A percentile compares a stretch with the other conserved stretches of the same genome.
phyloP scores from a whole-genome alignment of 495 filamentous ascomycete genomes.

The Poronia punctata region DNA sequence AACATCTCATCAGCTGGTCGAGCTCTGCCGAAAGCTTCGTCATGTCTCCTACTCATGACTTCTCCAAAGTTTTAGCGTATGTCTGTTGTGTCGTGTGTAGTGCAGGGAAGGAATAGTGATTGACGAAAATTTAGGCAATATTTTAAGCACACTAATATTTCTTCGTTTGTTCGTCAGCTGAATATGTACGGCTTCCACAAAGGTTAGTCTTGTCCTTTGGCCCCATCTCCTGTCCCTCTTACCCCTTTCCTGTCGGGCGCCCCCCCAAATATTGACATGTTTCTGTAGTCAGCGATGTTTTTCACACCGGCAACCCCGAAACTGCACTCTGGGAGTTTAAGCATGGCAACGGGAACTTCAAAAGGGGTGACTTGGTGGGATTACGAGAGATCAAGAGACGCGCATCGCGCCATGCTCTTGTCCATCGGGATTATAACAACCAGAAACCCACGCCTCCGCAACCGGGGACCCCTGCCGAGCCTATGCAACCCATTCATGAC shows the following conservation, averaged over 20 bases:
- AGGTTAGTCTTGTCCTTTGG: slow-evolving; percentile 51
- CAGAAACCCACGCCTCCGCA: slow-evolving; percentile 69
- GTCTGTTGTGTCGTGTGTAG: slow-evolving; percentile 24
- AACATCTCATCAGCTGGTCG: slow-evolving; percentile 95
- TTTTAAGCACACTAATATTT: slow-evolving; percentile 99
- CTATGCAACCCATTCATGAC: slow-evolving; percentile 54
- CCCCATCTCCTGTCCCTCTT: too few species aligned
- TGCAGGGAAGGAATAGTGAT: slow-evolving; percentile 12
- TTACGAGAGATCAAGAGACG: slow-evolving; percentile 93
- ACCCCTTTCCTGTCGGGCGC: too few species aligned
- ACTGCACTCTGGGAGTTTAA: slow-evolving; percentile 98
- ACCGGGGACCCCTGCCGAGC: slow-evolving; percentile 78
- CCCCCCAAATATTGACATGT: slow-evolving; percentile 6
- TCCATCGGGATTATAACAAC: slow-evolving; percentile 90
- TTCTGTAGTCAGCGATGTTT: slow-evolving; percentile 85
- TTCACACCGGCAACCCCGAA: slow-evolving; percentile 93
- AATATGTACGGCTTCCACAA: slow-evolving; percentile 99
- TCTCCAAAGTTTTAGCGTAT: slow-evolving; percentile 96
- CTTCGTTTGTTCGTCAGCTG: slow-evolving; percentile 93
- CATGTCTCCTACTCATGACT: slow-evolving; percentile 94
- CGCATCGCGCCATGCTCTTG: slow-evolving; percentile 91
- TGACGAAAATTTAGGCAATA: slow-evolving; percentile 58
- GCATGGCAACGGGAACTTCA: slow-evolving; percentile 96
- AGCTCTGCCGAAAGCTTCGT: slow-evolving; percentile 92
- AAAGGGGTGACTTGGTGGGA: slow-evolving; percentile 84